Evolutionary conservation across 2,329 filamentous ascomycete species (phyloP), one percentile per base, ranked within the genome.

Genomic region (Exophiala oligosperma): DNA sequence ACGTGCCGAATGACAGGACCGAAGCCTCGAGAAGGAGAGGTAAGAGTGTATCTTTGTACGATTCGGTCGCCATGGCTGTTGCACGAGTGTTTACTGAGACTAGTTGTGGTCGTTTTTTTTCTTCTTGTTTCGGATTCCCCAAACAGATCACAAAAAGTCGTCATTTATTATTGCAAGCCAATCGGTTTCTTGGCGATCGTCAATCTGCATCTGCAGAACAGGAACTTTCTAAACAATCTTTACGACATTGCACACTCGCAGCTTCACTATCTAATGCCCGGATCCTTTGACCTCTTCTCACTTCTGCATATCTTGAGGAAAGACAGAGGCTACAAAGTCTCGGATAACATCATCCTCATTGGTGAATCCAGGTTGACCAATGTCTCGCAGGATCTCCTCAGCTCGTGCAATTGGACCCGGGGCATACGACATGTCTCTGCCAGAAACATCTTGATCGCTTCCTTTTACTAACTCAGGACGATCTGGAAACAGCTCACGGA

Each of bases 1-100:
- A 77, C 50, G 70, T 70, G 55, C 75, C 74, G 63, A 77, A 77
- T 21, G 74, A 70, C 43, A 77, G 70, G 54, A 74, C 74, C 56
- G 72, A 72, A 65, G 71, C 73, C 64, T 73, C 69, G 53, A 76
- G 69, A 41, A 75, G 69, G 37, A 73, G 62, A 8, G 72, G 70
- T 35, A 77, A 67, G 9, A 77, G 68, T 14, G 68, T 69, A 38
- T 68, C 63, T 68, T 75, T 76, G 66, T 61, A 60, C 24, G 59
- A 57, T 29, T 59, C 49, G n/a, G 52, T 32, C 11, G 62, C 64
- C 64, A 66, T 66, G 9, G 32, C 32, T 35, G 32, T 35, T 35
- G 32, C 32, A 14, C 40, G 6, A 17, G 12, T 3, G 40, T 23
- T 43, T 43, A 23, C 40, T 21, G 40, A 43, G 40, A 23, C 6